Evolutionary conservation across 176 grass and related monocot species (phyloP).

Genomic region (Oryza meridionalis): DNA sequence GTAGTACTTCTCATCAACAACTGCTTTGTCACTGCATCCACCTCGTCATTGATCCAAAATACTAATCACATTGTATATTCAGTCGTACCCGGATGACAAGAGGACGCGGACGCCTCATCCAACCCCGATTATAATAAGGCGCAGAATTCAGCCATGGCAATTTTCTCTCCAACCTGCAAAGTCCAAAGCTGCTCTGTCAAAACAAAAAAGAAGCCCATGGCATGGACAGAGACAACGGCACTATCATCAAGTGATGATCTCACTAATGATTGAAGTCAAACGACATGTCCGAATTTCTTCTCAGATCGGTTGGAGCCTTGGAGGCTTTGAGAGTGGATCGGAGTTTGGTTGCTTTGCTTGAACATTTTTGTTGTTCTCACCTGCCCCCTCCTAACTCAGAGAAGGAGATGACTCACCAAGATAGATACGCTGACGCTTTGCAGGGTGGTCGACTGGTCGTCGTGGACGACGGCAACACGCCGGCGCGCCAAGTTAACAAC

Average conservation of each 20-base stretch:
- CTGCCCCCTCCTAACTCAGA: conserved; percentile 51
- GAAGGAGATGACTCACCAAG: background rate
- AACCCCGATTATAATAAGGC: conserved; percentile 18
- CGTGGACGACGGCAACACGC: background rate
- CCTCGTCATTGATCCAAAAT: background rate
- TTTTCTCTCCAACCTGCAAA: conserved; percentile 42
- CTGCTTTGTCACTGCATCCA: background rate
- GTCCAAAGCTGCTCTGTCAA: background rate
- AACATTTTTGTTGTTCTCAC: conserved; percentile 53
- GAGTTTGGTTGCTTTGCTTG: conserved; percentile 28
- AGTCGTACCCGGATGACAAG: background rate
- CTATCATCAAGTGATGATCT: conserved; percentile 15
- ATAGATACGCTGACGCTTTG: conserved; percentile 13
- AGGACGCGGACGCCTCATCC: conserved; percentile 2
- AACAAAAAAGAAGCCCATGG: background rate
- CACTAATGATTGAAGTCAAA: conserved; percentile 32
- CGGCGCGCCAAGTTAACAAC: conserved; percentile 33
- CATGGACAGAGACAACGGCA: background rate
- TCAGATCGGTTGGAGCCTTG: conserved; percentile 17
- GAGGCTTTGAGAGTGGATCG: conserved; percentile 30
- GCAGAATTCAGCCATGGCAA: background rate
- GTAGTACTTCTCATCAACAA: background rate
- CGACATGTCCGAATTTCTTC: conserved; percentile 16
- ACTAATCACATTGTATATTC: conserved; percentile 4
- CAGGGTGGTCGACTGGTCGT: conserved; percentile 12